Percentiles rank a stretch among this genome's conserved stretches.
These are phyloP conservation scores for Elaeagnus macrophylla DNA, from an alignment of 306 rosid species.

Conservation along the genomic window DNA sequence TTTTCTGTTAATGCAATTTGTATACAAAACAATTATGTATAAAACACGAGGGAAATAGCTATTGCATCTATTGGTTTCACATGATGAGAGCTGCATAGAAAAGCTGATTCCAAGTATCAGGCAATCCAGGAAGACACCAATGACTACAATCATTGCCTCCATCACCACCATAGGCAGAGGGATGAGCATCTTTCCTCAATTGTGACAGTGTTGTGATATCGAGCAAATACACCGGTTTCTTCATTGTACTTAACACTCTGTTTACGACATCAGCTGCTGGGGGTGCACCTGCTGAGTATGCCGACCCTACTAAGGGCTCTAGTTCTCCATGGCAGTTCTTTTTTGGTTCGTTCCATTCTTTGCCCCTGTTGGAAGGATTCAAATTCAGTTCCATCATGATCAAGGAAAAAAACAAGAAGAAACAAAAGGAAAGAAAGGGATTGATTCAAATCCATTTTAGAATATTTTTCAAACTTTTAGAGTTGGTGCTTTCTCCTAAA, in stretches of 20 bases:
- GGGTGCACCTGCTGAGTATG: slow-evolving; percentile 39
- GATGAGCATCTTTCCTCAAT: slow-evolving; percentile 72
- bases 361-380: slow-evolving; percentile 30
- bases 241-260: slow-evolving; percentile 24
- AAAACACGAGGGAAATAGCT: slow-evolving; percentile 5
- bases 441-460: too few relatives aligned
- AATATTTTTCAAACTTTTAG: too few relatives aligned
- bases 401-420: too few relatives aligned
- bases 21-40: not conserved
- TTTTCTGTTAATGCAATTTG: too few relatives aligned
- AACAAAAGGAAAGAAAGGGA: too few relatives aligned
- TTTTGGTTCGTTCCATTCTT: slow-evolving; percentile 34
- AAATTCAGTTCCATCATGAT: too few relatives aligned
- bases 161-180: slow-evolving; percentile 35
- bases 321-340: slow-evolving; percentile 47
- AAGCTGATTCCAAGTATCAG: slow-evolving; percentile 70
- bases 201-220: slow-evolving; percentile 59
- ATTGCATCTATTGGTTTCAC: not conserved
- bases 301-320: slow-evolving; percentile 42
- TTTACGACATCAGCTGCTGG: slow-evolving; percentile 23
- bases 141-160: slow-evolving; percentile 59
- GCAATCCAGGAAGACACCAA: slow-evolving; percentile 69
- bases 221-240: slow-evolving; percentile 37
- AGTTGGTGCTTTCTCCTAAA: too few relatives aligned
- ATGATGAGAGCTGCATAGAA: slow-evolving; percentile 23